Evolutionary conservation across 169 alveolate species (phyloP).

Genomic region (Plasmodium knowlesi): DNA sequence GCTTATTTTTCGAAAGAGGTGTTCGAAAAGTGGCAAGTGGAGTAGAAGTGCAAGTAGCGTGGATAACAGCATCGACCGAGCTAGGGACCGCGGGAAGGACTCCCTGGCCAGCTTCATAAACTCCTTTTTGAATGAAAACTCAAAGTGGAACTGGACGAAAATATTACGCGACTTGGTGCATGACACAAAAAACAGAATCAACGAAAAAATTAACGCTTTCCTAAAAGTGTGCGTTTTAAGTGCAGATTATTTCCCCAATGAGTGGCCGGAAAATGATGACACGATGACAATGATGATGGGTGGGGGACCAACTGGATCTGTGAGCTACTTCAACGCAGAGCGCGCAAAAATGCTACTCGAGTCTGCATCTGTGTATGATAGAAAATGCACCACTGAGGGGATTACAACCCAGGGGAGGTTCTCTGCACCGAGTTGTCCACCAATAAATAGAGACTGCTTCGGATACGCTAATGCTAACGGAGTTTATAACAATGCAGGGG

Average conservation of each 20-base stretch:
- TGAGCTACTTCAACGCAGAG: slow-evolving; percentile 32
- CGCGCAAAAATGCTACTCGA: not conserved
- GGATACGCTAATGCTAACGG: not conserved
- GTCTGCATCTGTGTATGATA: slow-evolving; percentile 6
- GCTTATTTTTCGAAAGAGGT: not conserved
- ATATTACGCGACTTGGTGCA: slow-evolving; percentile 8
- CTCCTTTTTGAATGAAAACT: not conserved
- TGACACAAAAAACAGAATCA: slow-evolving; percentile 9
- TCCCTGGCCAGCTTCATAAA: not conserved
- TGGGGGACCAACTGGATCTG: not conserved
- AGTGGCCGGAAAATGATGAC: slow-evolving; percentile 1
- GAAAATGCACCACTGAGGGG: not conserved
- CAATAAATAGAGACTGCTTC: not conserved
- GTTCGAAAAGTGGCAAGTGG: not conserved
- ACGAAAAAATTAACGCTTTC: slow-evolving; percentile 9
- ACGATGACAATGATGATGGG: not conserved
- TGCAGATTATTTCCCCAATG: not conserved
- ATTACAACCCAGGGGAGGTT: not conserved
- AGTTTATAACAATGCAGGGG: not conserved
- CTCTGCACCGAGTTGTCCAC: not conserved
- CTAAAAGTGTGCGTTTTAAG: slow-evolving; percentile 13
- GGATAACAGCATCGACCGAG: not conserved
- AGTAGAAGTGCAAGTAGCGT: not conserved
- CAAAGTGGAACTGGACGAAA: slow-evolving; percentile 12
- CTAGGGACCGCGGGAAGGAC: not conserved